Evolutionary conservation across 108 stramenopile genomes (phyloP).

Genomic region (Skeletonema menzelii): DNA sequence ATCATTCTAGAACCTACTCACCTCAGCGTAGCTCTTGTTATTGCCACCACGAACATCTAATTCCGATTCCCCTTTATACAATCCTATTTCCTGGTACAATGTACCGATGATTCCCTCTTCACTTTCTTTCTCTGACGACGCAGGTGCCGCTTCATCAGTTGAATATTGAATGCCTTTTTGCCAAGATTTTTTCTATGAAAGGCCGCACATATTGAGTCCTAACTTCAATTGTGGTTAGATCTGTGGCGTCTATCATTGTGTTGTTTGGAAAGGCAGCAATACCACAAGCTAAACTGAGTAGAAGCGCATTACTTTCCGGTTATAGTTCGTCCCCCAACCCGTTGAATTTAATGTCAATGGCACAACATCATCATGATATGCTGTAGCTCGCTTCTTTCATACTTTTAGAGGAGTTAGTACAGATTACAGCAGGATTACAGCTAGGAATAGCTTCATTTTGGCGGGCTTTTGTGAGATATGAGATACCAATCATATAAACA

Average conservation of each 20-base stretch:
- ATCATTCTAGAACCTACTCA: not conserved
- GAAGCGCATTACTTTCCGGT: too few species aligned
- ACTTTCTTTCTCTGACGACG: not conserved
- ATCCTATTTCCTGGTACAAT: conserved; percentile 30
- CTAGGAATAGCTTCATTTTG: too few species aligned
- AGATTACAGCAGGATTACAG: too few species aligned
- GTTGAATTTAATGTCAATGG: too few species aligned
- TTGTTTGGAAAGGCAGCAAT: not conserved
- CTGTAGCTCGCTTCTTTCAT: too few species aligned
- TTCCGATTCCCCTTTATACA: not conserved
- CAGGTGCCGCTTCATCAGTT: not conserved
- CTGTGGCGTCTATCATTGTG: conserved; percentile 23
- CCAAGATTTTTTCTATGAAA: conserved; percentile 6
- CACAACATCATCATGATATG: too few species aligned
- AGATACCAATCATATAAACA: too few species aligned
- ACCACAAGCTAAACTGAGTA: not conserved
- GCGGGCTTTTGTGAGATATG: not conserved
- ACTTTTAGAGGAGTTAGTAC: too few species aligned
- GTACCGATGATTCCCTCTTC: not conserved
- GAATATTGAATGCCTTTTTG: conserved; percentile 17
- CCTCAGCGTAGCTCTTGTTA: conserved; percentile 22
- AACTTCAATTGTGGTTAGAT: conserved; percentile 20
- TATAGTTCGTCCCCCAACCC: too few species aligned
- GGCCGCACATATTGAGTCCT: conserved; percentile 22
- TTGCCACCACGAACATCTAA: not conserved